Evolutionary conservation across 352 stramenopile genomes (phyloP).

Genomic region (Phytophthora nicotianae): DNA sequence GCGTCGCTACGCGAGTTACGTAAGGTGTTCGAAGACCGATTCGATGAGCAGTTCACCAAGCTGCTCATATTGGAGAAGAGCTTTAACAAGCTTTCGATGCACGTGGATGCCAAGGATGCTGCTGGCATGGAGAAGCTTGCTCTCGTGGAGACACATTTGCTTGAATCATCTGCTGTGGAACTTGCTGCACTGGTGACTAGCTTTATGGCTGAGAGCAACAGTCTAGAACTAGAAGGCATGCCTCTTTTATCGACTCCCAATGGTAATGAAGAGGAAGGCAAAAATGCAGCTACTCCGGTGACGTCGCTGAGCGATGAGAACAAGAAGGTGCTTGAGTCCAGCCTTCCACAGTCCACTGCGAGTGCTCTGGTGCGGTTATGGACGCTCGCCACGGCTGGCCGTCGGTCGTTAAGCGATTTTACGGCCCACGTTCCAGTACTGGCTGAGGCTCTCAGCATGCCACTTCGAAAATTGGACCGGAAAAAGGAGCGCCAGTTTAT

Average conservation of each 20-base stretch:
- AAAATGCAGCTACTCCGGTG: slow-evolving; percentile 20
- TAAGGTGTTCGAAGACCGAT: slow-evolving; percentile 77
- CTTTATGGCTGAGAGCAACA: slow-evolving; percentile 71
- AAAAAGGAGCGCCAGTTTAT: slow-evolving; percentile 84
- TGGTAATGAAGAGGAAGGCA: slow-evolving; percentile 9
- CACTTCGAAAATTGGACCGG: slow-evolving; percentile 76
- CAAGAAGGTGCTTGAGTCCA: slow-evolving; percentile 69
- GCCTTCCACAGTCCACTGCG: slow-evolving; percentile 53
- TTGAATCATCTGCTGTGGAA: slow-evolving; percentile 55
- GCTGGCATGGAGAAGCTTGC: slow-evolving; percentile 52
- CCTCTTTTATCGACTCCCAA: slow-evolving; percentile 34
- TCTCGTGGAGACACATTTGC: slow-evolving; percentile 55
- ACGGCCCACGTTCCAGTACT: slow-evolving; percentile 60
- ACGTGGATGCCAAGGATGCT: slow-evolving; percentile 57
- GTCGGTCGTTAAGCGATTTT: slow-evolving; percentile 67
- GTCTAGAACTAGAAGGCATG: slow-evolving; percentile 60
- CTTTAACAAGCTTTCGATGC: slow-evolving; percentile 68
- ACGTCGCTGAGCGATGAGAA: slow-evolving; percentile 60
- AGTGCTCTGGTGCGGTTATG: slow-evolving; percentile 64
- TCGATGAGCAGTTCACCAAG: slow-evolving; percentile 63
- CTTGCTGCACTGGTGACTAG: slow-evolving; percentile 63
- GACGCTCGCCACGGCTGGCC: slow-evolving; percentile 67
- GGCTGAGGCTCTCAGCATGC: slow-evolving; percentile 70
- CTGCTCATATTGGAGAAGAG: slow-evolving; percentile 69
- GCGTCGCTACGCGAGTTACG: slow-evolving; percentile 67